These are phyloP conservation scores for Microsporum ferrugineum DNA, from an alignment of 2,329 filamentous ascomycete species.

Conservation along the genomic window DNA sequence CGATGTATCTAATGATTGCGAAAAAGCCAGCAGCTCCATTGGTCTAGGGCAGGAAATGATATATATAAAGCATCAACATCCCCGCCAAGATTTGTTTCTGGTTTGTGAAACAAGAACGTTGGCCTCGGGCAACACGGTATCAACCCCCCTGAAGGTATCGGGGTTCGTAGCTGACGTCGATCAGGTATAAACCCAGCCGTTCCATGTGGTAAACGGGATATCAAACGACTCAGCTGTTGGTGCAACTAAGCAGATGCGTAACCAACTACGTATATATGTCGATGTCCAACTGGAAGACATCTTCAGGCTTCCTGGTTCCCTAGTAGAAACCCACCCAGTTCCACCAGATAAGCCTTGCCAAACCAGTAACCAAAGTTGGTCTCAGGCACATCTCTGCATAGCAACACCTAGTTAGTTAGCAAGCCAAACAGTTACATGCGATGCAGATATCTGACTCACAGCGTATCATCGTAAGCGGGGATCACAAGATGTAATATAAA, in stretches of 20 bases:
- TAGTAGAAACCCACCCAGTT: neutral
- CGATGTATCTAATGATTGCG: conserved; percentile 4
- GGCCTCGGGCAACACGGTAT: neutral
- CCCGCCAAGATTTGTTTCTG: neutral
- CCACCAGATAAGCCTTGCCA: neutral
- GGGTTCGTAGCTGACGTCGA: neutral
- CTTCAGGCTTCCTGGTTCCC: neutral
- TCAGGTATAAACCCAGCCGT: neutral
- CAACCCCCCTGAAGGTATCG: neutral
- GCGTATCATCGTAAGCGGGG: no score
- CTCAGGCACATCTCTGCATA: no score
- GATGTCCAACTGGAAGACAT: neutral
- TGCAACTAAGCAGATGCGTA: neutral
- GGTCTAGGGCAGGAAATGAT: neutral
- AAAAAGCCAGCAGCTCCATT: neutral
- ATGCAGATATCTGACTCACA: no score
- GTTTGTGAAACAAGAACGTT: neutral
- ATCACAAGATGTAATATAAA: no score
- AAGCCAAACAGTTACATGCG: no score
- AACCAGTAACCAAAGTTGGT: no score
- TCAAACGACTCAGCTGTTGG: neutral
- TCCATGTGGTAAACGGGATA: neutral
- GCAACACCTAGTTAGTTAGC: no score
- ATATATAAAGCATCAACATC: neutral
- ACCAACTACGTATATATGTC: neutral